Percentiles rank a stretch among this genome's conserved stretches.
Evolutionary conservation across 495 filamentous ascomycete species (phyloP).

Genomic region (Aspergillus ostianus): DNA sequence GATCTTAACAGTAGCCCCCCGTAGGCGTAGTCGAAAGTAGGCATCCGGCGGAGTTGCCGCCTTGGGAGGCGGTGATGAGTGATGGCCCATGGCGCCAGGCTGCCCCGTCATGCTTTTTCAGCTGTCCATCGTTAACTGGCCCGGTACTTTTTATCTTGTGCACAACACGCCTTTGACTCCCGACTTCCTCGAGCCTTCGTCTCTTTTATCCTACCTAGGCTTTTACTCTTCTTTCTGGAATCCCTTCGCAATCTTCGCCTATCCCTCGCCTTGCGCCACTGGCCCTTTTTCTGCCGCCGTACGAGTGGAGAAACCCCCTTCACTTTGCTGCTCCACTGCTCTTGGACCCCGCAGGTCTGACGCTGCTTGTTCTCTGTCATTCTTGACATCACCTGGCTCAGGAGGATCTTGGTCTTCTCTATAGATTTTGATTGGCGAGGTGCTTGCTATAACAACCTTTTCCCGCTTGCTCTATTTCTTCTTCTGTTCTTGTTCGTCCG

Average conservation of each 20-base stretch:
- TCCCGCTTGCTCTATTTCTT: not conserved
- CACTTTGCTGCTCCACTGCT: not conserved
- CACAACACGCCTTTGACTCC: not conserved
- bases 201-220: not conserved
- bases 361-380: not conserved
- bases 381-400: not conserved
- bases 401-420: not conserved
- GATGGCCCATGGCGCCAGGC: constrained; percentile 17
- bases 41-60: not conserved
- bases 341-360: not conserved
- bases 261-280: not conserved
- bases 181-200: not conserved
- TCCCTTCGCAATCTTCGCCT: not conserved
- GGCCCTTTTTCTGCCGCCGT: not conserved
- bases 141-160: no score
- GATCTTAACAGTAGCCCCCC: no score
- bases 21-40: not conserved
- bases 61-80: constrained; percentile 3
- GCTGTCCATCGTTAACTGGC: not conserved
- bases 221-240: not conserved
- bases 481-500: not conserved
- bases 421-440: not conserved
- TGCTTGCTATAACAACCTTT: not conserved
- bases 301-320: not conserved
- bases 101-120: constrained; percentile 5